Base-by-base conservation (phyloP, 495 filamentous ascomycete genomes). In the Penicillium subrubescens region DNA sequence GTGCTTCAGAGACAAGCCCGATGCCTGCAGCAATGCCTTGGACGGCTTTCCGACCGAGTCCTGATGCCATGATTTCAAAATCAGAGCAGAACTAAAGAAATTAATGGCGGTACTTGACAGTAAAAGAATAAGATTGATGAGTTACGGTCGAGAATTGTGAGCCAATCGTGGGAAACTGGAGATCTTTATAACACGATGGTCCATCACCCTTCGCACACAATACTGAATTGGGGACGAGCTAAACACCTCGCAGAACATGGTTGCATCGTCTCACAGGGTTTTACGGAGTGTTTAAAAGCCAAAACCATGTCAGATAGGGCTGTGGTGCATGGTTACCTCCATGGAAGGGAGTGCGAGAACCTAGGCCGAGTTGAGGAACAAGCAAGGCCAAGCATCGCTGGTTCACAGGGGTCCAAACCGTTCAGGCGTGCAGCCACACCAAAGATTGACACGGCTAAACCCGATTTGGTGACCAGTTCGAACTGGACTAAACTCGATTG, bases 1-100 rank as follows among this genome's bases (percentile, higher is more conserved):
- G 67, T 33, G 77, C 73, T 70, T 84, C 80, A 8, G 79, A 75
- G 25, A 79, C 82, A 5, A 83, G 77, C n/a, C 83, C 83, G 48
- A 86, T 81, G 14, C 83, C 81, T 23, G 71, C 67, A n/a, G 69
- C 73, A 25, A 75, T 21, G 43, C 67, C 65, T 46, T 66, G 58
- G 1, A 75, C 39, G 57, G 65, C 64, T 57, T 70, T 71, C 1
- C 60, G 60, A 17, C 52, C 52, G 15, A 55, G 31, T 5, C 27
- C 31, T 10, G 25, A 0, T 14, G 29, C 29, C 27, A 53, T 53
- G 12, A 25, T 4, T 29, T n/a, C 17, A 7, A 50, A 17, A 23
- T 27, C 5, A 8, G 19, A 33, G 27, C 0, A 27, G 0, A 7
- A 54, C 19, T 54, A 34, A 27, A 34, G 14, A 0, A 8, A 19